Percentiles rank a stretch among this genome's conserved stretches.
phyloP scores from a whole-genome alignment of 352 stramenopile genomes.

The Globisporangium lucens region DNA sequence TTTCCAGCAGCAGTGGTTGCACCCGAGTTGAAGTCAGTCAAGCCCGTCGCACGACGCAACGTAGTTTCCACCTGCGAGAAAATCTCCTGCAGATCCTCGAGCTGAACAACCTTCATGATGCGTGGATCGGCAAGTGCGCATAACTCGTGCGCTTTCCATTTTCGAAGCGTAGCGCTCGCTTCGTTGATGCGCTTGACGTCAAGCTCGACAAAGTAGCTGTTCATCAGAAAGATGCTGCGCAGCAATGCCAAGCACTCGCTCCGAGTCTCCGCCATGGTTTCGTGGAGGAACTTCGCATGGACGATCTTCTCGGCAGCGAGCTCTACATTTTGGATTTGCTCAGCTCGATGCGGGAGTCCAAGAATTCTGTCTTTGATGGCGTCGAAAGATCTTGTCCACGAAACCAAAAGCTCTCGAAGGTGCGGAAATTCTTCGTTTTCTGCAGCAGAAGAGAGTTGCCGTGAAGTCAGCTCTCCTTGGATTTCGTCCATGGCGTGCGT shows the following conservation, averaged over 20 bases:
- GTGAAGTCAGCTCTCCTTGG: slow-evolving; percentile 31
- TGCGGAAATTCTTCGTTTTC: slow-evolving; percentile 37
- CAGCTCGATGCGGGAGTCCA: slow-evolving; percentile 28
- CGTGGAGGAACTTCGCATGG: slow-evolving; percentile 35
- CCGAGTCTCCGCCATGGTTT: slow-evolving; percentile 34
- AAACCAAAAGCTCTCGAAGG: slow-evolving; percentile 25
- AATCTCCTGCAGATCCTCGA: slow-evolving; percentile 34
- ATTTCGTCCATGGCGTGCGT: slow-evolving; percentile 44
- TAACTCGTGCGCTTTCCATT: slow-evolving; percentile 36
- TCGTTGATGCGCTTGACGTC: slow-evolving; percentile 50
- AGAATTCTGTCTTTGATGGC: slow-evolving; percentile 35
- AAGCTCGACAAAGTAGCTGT: slow-evolving; percentile 56
- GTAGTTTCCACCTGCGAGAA: slow-evolving; percentile 28
- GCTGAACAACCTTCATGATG: slow-evolving; percentile 34
- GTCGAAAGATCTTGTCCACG: slow-evolving; percentile 27
- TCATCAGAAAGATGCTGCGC: slow-evolving; percentile 46
- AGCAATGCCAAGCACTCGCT: slow-evolving; percentile 45
- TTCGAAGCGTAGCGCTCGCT: slow-evolving; percentile 24
- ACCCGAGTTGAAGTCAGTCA: slow-evolving; percentile 45
- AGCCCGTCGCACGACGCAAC: slow-evolving; percentile 39
- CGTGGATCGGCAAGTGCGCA: slow-evolving; percentile 35
- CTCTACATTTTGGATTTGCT: slow-evolving; percentile 32
- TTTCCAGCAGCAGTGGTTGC: slow-evolving; percentile 31
- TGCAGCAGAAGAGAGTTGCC: slow-evolving; percentile 20
- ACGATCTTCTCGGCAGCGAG: slow-evolving; percentile 24